Conservation (phyloP, 1,284 basidiomycete genomes). For the Ganoderma lucidum region DNA sequence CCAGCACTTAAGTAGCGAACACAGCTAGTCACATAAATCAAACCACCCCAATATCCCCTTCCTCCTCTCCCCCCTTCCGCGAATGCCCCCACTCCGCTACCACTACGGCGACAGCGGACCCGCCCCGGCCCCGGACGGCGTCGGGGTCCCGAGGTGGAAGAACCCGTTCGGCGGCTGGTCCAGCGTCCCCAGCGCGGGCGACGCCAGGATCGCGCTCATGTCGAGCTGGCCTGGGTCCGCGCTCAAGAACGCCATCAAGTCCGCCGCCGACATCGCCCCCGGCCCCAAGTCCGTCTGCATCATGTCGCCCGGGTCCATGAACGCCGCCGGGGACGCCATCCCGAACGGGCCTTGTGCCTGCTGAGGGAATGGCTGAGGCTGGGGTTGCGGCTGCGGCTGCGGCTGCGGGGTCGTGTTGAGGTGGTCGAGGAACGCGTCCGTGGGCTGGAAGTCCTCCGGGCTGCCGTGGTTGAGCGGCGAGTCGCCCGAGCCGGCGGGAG, state of each 20-base stretch:
- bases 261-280: conserved; percentile 41
- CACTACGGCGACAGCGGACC: conserved; percentile 24
- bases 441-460: conserved; percentile 68
- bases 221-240: conserved; percentile 43
- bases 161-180: conserved; percentile 27
- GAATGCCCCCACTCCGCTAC: too few relatives aligned
- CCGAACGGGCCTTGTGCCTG: conserved; percentile 32
- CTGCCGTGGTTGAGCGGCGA: conserved; percentile 66
- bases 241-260: conserved; percentile 47
- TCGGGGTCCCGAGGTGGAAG: conserved; percentile 27
- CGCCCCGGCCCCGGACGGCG: conserved; percentile 22
- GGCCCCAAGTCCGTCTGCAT: conserved; percentile 32
- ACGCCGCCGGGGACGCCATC: conserved; percentile 26
- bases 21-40: background rate
- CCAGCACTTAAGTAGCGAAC: conserved; percentile 1
- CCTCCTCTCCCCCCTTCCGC: too few relatives aligned
- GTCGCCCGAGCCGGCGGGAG: conserved; percentile 51
- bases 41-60: background rate
- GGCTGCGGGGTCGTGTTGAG: conserved; percentile 35
- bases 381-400: conserved; percentile 18
- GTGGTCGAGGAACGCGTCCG: conserved; percentile 64
- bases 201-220: conserved; percentile 42
- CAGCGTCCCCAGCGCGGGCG: conserved; percentile 31
- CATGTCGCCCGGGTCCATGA: conserved; percentile 41
- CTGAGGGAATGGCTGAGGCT: conserved; percentile 16